Evolutionary conservation across 129 eudicot genomes (phyloP), one percentile per base, ranked within the genome.

Genomic region (Mikania micrantha): DNA sequence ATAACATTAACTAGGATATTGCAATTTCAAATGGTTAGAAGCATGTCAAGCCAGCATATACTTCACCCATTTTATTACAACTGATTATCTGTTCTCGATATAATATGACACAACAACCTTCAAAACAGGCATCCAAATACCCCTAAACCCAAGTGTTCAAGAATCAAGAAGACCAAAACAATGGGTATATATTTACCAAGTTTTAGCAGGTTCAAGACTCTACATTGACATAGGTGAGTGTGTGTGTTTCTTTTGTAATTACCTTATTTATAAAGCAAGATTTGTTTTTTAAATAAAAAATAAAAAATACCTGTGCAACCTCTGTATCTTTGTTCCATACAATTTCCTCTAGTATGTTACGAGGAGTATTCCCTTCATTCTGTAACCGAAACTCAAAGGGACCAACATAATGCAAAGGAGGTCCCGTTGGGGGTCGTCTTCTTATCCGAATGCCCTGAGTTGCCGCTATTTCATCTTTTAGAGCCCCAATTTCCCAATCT

Each of bases 281-380:
- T 35, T 36, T 27, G 4, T 32, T 7, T 4, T n/a, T n/a, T n/a
- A n/a, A n/a, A n/a, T 32, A 32, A 1, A 32, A 48, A 50, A 15
- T 20, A 58, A 25, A 42, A 61, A n/a, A 21, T 73, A 94, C 99
- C 95, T 85, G 74, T 3, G 85, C 4, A 57, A 94, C 95, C 83
- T 94, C 99, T 28, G 74, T 48, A 52, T 89, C 93, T 71, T 90
- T 94, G 84, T 79, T 39, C 99, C 99, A 94, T 44, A 94, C 60
- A 53, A 94, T 94, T 39, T 94, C 97, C 78, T 94, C 99, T 3
- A 94, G 84, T 42, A 84, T 89, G 52, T 93, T 93, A 35, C 90
- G 90, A n/a, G 97, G 99, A 47, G 83, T 78, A 39, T 78, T 85
- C 20, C 82, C 97, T 63, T 83, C 88, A 70, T 83, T 83, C 81